Base-by-base conservation (phyloP, 345 rosid species). In the Barbarea vulgaris region DNA sequence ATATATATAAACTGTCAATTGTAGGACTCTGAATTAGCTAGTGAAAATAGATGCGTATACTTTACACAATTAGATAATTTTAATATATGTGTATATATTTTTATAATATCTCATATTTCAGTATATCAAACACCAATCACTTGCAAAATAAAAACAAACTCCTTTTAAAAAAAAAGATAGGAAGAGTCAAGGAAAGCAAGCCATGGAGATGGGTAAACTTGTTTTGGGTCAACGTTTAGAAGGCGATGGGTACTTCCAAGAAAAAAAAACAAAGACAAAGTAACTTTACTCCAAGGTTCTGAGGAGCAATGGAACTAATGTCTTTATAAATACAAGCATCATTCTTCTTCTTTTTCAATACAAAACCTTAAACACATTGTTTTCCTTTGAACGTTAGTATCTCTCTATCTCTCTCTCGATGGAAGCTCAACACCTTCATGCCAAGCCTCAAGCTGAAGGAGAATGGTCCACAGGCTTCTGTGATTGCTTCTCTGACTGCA, bases 401-500 rank as follows among this genome's bases (percentile, higher is more conserved):
- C 44, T 61, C 31, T 56, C 47, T 55, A 22, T 67, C 67, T 55
- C 37, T 69, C 44, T 18, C 25, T 15, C 33, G 3, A 77, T 77
- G 80, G 67, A 64, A 77, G 59, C 80, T 70, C 71, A 77, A 62
- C 46, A 70, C 53, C 19, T 33, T 70, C 72, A 70, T 55, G 76
- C 4, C 37, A 64, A 70, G 61, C 52, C 34, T 77, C 71, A 13
- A 9, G 44, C 66, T 64, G 61, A 55, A 57, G 81, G 30, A 57
- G 51, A 77, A 60, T 87, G 87, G 91, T 85, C 90, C 17, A 64
- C 82, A 14, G 91, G 87, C 24, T 78, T 85, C 3, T 82, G 77
- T 13, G 85, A 83, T 63, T 87, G 89, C 77, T 83, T 55, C 72
- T 78, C 85, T 1, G 84, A 84, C 53, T 53, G 51, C 51, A 3